Percentiles rank a stretch among this genome's conserved stretches.
These are phyloP conservation scores for Magnusiomyces tetraspermus DNA, from an alignment of 1,139 yeast genomes.

Conservation along the genomic window DNA sequence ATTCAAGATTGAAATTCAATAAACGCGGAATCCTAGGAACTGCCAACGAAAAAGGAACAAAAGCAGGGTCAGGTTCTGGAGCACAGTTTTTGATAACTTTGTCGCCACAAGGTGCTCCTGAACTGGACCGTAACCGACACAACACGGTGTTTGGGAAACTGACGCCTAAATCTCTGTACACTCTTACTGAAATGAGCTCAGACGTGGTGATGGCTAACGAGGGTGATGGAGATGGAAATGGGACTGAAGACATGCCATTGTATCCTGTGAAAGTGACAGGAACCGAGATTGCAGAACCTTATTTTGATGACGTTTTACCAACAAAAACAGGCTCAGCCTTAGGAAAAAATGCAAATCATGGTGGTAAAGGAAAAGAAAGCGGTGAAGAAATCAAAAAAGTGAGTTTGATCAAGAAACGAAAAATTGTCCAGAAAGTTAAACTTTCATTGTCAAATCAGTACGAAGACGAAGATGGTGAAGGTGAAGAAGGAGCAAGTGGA, in stretches of 20 bases:
- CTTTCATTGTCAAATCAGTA: slow-evolving; percentile 22
- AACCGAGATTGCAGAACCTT: slow-evolving; percentile 40
- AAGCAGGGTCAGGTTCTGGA: slow-evolving; percentile 35
- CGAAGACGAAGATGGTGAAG: slow-evolving; percentile 11
- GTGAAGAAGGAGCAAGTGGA: slow-evolving; percentile 5
- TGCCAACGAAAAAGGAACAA: slow-evolving; percentile 31
- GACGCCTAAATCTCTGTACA: slow-evolving; percentile 50
- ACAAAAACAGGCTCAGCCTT: slow-evolving; percentile 4
- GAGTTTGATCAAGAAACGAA: slow-evolving; percentile 13
- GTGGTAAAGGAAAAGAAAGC: background rate
- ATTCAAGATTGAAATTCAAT: slow-evolving; percentile 45
- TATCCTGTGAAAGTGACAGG: slow-evolving; percentile 42
- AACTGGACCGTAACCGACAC: slow-evolving; percentile 39
- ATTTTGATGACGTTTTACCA: slow-evolving; percentile 40
- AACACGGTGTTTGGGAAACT: slow-evolving; percentile 56
- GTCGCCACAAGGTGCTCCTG: slow-evolving; percentile 36
- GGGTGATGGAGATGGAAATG: slow-evolving; percentile 37
- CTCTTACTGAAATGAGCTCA: slow-evolving; percentile 40
- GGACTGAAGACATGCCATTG: slow-evolving; percentile 39
- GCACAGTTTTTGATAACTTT: slow-evolving; percentile 51
- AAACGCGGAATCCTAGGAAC: slow-evolving; percentile 51
- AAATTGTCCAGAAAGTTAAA: slow-evolving; percentile 23
- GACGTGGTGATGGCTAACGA: slow-evolving; percentile 29
- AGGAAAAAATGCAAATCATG: background rate
- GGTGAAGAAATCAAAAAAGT: background rate